A percentile compares a stretch with the other conserved stretches of the same genome.
Evolutionary conservation across 1,284 basidiomycete species (phyloP).

Genomic region (Albatrellus sp.): DNA sequence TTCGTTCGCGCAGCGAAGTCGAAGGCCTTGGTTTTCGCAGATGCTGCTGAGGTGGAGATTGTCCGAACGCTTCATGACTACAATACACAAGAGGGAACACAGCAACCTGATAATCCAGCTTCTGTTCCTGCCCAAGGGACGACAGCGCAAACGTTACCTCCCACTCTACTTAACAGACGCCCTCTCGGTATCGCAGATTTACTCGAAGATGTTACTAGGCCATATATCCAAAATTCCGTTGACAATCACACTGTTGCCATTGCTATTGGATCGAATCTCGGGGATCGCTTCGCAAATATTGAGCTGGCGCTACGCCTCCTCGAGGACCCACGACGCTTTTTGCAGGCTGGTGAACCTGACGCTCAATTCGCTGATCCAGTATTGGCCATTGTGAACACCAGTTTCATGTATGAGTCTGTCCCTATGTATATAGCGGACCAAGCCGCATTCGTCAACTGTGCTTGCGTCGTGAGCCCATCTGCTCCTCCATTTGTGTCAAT

Average conservation of each 20-base stretch:
- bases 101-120: background rate
- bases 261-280: slow-evolving; percentile 85
- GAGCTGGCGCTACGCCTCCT: slow-evolving; percentile 58
- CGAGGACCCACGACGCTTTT: slow-evolving; percentile 12
- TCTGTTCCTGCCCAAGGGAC: background rate
- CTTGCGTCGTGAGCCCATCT: slow-evolving; percentile 57
- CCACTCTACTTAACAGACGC: background rate
- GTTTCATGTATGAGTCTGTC: slow-evolving; percentile 87
- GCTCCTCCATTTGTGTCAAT: background rate
- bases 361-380: slow-evolving; percentile 11
- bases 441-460: slow-evolving; percentile 83
- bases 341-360: slow-evolving; percentile 4
- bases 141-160: background rate
- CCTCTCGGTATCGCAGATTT: background rate
- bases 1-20: slow-evolving; percentile 67
- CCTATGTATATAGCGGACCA: slow-evolving; percentile 97
- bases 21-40: slow-evolving; percentile 62
- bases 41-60: slow-evolving; percentile 49
- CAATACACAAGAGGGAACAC: background rate
- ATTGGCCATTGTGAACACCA: slow-evolving; percentile 60
- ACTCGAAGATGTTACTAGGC: background rate
- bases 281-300: slow-evolving; percentile 80
- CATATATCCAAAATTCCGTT: background rate
- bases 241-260: slow-evolving; percentile 39
- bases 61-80: slow-evolving; percentile 29